Percentiles rank a stretch among this genome's conserved stretches.
Evolutionary conservation across 129 eudicot species (phyloP).

Genomic region (Glebionis coronaria): DNA sequence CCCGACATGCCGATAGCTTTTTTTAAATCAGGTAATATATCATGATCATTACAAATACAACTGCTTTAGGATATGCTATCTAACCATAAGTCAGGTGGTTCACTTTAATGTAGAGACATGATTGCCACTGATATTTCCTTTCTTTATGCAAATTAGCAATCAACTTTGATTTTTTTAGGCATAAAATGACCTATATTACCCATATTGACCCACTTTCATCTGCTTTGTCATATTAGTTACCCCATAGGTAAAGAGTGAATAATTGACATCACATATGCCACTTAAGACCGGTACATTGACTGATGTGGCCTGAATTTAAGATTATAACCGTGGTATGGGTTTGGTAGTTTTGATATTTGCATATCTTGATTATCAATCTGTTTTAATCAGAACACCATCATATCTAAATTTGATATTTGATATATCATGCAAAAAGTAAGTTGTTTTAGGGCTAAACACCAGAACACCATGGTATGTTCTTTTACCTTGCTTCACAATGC

Average conservation of each 20-base stretch:
- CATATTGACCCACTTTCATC: neutral
- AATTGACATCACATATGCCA: neutral
- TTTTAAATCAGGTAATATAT: neutral
- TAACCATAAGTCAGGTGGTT: no score
- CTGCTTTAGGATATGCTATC: no score
- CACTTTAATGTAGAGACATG: neutral
- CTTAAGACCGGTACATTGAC: neutral
- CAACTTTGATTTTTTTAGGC: neutral
- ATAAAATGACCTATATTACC: neutral
- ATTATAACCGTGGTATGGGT: no score
- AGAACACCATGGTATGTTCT: no score
- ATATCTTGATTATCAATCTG: no score
- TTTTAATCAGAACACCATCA: no score
- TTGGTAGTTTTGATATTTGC: no score
- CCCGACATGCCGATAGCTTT: slow-evolving; percentile 16
- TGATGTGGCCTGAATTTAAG: neutral
- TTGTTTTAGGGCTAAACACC: no score
- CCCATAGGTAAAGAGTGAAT: neutral
- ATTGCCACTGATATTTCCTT: neutral
- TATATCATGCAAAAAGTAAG: no score
- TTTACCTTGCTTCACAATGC: no score
- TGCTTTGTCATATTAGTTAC: neutral
- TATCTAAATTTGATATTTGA: no score
- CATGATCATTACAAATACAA: neutral
- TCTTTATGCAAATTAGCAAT: no score